Evolutionary conservation across 768 basidiomycete species (phyloP).

Genomic region (Tricholoma saponaceum): DNA sequence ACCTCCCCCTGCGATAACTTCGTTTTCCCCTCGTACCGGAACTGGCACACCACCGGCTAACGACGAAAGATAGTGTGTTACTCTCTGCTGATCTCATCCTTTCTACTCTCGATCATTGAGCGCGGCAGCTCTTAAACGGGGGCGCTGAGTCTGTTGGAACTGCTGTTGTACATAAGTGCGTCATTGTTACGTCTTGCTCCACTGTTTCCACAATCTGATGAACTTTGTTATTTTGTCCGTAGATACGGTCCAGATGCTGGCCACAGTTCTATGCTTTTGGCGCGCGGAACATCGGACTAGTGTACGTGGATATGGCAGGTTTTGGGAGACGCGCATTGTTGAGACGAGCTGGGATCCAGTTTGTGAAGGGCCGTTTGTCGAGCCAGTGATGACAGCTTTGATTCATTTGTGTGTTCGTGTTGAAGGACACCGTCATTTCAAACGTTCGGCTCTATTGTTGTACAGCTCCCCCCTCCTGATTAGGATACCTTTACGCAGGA

Average conservation of each 20-base stretch:
- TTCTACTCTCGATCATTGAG: constrained; percentile 58
- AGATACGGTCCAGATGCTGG: constrained; percentile 65
- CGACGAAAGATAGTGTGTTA: constrained; percentile 44
- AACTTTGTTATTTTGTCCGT: background rate
- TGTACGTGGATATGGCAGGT: constrained; percentile 74
- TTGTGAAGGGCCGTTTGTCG: constrained; percentile 37
- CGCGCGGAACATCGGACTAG: constrained; percentile 70
- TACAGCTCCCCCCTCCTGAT: no score
- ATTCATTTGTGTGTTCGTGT: background rate
- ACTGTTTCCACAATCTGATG: background rate
- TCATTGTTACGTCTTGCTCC: background rate
- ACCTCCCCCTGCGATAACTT: constrained; percentile 27
- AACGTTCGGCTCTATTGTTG: background rate
- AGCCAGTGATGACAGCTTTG: background rate
- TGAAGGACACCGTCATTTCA: background rate
- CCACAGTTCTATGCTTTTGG: constrained; percentile 52
- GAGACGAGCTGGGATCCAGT: constrained; percentile 56
- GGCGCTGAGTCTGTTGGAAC: constrained; percentile 44
- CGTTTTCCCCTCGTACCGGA: constrained; percentile 31
- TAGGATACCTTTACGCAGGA: background rate
- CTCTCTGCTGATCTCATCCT: constrained; percentile 65
- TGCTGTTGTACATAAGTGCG: constrained; percentile 55
- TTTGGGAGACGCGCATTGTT: constrained; percentile 69
- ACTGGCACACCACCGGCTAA: constrained; percentile 23
- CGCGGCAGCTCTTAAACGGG: constrained; percentile 46